Evolutionary conservation across 1,284 basidiomycete genomes (phyloP).

Genomic region (Puccinia brachypodii): DNA sequence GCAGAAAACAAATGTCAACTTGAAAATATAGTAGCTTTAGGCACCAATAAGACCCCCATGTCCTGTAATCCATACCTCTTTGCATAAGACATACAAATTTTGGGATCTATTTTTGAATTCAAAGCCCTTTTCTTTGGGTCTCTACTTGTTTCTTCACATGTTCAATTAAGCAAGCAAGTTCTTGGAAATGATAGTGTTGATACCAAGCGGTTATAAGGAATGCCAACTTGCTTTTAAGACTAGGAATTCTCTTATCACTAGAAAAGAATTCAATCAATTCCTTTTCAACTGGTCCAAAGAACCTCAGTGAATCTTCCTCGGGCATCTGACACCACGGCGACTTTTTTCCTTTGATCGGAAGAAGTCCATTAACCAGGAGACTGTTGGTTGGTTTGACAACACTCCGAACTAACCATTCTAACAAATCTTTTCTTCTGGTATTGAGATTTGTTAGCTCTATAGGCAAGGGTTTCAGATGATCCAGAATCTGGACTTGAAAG

Average conservation of each 20-base stretch:
- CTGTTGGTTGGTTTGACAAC: neutral
- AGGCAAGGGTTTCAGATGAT: neutral
- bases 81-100: no score
- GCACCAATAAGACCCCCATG: no score
- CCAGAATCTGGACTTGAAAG: neutral
- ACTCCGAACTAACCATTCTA: neutral
- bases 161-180: neutral
- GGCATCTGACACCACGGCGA: neutral
- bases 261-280: neutral
- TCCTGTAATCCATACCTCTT: no score
- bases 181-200: neutral
- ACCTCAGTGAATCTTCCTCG: neutral
- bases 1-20: no score
- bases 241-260: neutral
- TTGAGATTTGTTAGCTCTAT: neutral
- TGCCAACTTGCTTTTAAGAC: neutral
- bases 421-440: neutral
- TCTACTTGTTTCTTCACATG: neutral
- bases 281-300: neutral
- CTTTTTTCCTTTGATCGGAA: neutral
- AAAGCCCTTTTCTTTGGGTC: no score
- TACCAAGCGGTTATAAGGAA: neutral
- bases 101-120: no score
- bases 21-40: no score
- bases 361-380: neutral